Percentiles rank a stretch among this genome's conserved stretches.
Evolutionary conservation across 345 rosid species (phyloP).

Genomic region (Ailanthus altissimus): DNA sequence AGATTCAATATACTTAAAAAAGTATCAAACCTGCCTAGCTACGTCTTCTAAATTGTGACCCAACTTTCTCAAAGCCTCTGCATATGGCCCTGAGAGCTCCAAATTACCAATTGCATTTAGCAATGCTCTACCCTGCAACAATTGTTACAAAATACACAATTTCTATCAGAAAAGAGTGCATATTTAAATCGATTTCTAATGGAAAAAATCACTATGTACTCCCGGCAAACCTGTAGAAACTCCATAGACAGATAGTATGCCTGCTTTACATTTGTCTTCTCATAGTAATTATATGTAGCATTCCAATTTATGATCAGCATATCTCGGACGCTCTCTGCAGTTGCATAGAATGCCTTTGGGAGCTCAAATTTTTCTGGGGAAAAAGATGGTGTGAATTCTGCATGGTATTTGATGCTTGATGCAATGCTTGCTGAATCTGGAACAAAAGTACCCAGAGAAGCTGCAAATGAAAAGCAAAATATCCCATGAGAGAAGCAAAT

Average conservation of each 20-base stretch:
- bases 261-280: slow-evolving; percentile 53
- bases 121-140: slow-evolving; percentile 60
- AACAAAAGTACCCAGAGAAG: slow-evolving; percentile 30
- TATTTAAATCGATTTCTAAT: neutral
- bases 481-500: neutral
- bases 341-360: slow-evolving; percentile 52
- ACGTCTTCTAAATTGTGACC: slow-evolving; percentile 51
- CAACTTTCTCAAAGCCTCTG: slow-evolving; percentile 52
- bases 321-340: slow-evolving; percentile 56
- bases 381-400: slow-evolving; percentile 58
- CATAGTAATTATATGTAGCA: slow-evolving; percentile 44
- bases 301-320: slow-evolving; percentile 58
- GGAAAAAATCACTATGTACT: neutral
- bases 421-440: slow-evolving; percentile 46
- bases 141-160: neutral
- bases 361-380: slow-evolving; percentile 52
- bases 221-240: slow-evolving; percentile 48
- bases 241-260: slow-evolving; percentile 68
- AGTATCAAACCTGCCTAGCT: slow-evolving; percentile 39
- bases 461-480: slow-evolving; percentile 28
- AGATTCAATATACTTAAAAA: neutral
- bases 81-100: slow-evolving; percentile 55
- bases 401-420: slow-evolving; percentile 53
- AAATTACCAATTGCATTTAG: slow-evolving; percentile 61
- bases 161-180: neutral